These are phyloP conservation scores for Wallacemonas collosoma DNA, from an alignment of 208 protist species.

Conservation along the genomic window DNA sequence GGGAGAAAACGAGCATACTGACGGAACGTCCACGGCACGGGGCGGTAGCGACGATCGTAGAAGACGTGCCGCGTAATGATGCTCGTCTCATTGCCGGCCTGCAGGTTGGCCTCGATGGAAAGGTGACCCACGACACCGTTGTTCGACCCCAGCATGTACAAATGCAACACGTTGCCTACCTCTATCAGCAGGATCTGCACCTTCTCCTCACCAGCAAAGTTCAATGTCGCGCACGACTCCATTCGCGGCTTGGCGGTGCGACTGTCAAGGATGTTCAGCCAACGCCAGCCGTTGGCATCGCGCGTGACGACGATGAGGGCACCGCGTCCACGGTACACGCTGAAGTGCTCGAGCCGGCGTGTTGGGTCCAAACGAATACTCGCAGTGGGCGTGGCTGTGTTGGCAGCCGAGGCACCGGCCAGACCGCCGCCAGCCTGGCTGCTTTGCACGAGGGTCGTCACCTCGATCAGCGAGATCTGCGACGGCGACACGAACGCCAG, in stretches of 20 bases:
- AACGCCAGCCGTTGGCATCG: slow-evolving; percentile 82
- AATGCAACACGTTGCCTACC: slow-evolving; percentile 63
- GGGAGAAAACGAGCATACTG: slow-evolving; percentile 66
- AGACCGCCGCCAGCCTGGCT: slow-evolving; percentile 3
- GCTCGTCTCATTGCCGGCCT: slow-evolving; percentile 33
- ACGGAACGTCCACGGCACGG: slow-evolving; percentile 65
- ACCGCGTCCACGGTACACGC: slow-evolving; percentile 47
- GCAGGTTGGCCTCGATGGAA: slow-evolving; percentile 54
- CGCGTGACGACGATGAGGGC: slow-evolving; percentile 68
- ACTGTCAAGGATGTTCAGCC: slow-evolving; percentile 80
- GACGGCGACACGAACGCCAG: slow-evolving; percentile 44
- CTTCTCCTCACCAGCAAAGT: slow-evolving; percentile 70
- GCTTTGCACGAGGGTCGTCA: slow-evolving; percentile 32
- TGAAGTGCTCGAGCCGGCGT: slow-evolving; percentile 60
- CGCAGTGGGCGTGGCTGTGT: slow-evolving; percentile 20
- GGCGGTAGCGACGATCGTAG: slow-evolving; percentile 29
- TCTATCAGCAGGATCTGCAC: slow-evolving; percentile 59
- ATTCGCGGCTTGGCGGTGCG: slow-evolving; percentile 58
- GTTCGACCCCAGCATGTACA: slow-evolving; percentile 72
- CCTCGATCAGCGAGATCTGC: slow-evolving; percentile 48
- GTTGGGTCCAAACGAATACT: slow-evolving; percentile 43
- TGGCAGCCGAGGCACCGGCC: neutral
- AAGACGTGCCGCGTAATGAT: slow-evolving; percentile 47
- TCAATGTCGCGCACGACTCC: slow-evolving; percentile 59
- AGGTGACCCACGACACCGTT: slow-evolving; percentile 69